Evolutionary conservation across 495 filamentous ascomycete genomes (phyloP), one percentile per base, ranked within the genome.

Genomic region (Chlorociboria aeruginascens): DNA sequence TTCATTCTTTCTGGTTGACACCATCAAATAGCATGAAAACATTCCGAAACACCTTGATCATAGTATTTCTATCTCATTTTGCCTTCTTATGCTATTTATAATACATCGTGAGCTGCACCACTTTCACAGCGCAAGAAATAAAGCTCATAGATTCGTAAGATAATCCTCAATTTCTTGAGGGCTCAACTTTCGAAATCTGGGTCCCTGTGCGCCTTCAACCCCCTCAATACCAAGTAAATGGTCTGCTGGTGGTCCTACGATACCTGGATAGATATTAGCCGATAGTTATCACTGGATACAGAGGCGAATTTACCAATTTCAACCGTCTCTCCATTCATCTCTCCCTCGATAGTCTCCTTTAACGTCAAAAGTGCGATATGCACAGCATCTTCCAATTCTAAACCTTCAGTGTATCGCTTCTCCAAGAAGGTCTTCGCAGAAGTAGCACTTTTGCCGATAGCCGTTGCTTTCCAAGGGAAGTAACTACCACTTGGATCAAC

Each of bases 101-200:
- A 46, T 60, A 56, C 58, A 57, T 38, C 31, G 37, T 41, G 34
- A 42, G 32, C 29, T 52, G 54, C 45, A 46, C 53, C 46, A 51
- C 44, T 43, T 55, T 47, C 51, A 44, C 29, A 13, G 37, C 32
- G 8, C 17, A 45, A 49, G 41, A 48, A 45, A 47, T 13, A 48
- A 48, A 38, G 38, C 31, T 75, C 71, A 96, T 73, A 97, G 79
- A 71, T 92, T 95, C 63, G 90, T 96, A 63, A 98, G 69, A 71
- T 98, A 98, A 64, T 98, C 92, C 73, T 98, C 92, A 61, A 98
- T 95, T 70, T 98, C 90, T 69, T 90, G 84, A 57, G 94, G 90
- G 58, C 80, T 95, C 66, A 98, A 70, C 76, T 93, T 98, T 62
- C 92, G 72, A 74, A 98, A 98, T 51, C 92, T 78, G 28, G 93